Evolutionary conservation across 1,284 basidiomycete species (phyloP).

Genomic region (Rhodotorula sp.): DNA sequence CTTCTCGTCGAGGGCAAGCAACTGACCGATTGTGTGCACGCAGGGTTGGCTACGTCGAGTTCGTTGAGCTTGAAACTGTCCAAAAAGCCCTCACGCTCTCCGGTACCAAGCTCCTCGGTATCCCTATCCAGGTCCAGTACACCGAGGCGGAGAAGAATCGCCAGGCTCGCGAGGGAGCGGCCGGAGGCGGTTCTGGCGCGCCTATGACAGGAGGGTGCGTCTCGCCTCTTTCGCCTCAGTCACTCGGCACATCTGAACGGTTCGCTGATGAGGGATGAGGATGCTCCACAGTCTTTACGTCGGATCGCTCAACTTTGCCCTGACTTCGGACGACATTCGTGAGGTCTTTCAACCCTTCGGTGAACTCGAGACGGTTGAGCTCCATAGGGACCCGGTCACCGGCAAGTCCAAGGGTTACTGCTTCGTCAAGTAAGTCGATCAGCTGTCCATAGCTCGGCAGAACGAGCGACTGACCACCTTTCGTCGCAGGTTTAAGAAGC

Average conservation of each 20-base stretch:
- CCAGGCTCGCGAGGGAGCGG: constrained; percentile 50
- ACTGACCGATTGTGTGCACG: not conserved
- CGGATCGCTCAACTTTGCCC: constrained; percentile 92
- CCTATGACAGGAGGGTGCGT: constrained; percentile 34
- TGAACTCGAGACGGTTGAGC: constrained; percentile 94
- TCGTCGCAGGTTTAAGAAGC: constrained; percentile 70
- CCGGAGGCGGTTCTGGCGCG: constrained; percentile 59
- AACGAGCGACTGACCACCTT: not conserved
- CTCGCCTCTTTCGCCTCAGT: not conserved
- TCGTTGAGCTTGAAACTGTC: constrained; percentile 82
- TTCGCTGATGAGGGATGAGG: no score
- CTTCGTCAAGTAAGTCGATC: constrained; percentile 78
- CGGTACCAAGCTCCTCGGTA: constrained; percentile 94
- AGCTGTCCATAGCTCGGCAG: no score
- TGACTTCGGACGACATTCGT: constrained; percentile 92
- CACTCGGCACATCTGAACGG: no score
- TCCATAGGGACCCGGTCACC: constrained; percentile 74
- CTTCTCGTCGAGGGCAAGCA: not conserved
- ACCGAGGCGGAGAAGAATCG: constrained; percentile 94
- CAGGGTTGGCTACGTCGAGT: constrained; percentile 94
- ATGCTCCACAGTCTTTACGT: constrained; percentile 75
- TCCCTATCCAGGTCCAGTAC: constrained; percentile 92
- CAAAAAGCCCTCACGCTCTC: constrained; percentile 82
- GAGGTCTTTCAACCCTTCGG: constrained; percentile 99
- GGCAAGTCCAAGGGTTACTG: constrained; percentile 97